A percentile compares a stretch with the other conserved stretches of the same genome.
Conservation (phyloP, 2,329 filamentous ascomycete genomes). For the Colletotrichum tropicicola region DNA sequence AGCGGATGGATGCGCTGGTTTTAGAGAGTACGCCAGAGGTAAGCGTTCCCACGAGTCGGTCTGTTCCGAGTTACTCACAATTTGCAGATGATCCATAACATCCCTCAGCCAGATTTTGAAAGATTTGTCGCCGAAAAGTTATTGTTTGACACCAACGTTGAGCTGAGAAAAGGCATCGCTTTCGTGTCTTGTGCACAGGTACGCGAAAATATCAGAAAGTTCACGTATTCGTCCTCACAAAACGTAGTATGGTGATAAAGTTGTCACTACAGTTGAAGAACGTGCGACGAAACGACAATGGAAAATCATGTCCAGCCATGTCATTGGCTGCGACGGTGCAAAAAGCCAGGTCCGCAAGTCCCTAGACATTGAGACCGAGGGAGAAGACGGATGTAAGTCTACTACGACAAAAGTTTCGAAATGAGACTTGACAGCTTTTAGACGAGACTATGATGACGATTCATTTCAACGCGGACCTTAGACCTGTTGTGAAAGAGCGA, state of each 20-base stretch:
- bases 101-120: constrained; percentile 51
- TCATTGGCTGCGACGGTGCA: constrained; percentile 48
- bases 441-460: constrained; percentile 57
- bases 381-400: constrained; percentile 49
- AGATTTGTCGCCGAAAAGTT: constrained; percentile 36
- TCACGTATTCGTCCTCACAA: no score
- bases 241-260: constrained; percentile 33
- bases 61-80: not conserved
- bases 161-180: constrained; percentile 41
- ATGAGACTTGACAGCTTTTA: constrained; percentile 2
- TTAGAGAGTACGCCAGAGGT: constrained; percentile 29
- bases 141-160: constrained; percentile 35
- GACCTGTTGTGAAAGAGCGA: constrained; percentile 44
- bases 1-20: constrained; percentile 27
- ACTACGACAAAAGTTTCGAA: not conserved
- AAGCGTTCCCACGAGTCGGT: not conserved
- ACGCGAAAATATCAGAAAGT: not conserved
- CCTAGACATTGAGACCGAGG: constrained; percentile 47
- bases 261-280: constrained; percentile 41
- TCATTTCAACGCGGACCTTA: constrained; percentile 51
- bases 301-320: constrained; percentile 39
- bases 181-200: constrained; percentile 46
- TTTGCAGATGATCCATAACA: constrained; percentile 50
- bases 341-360: constrained; percentile 41
- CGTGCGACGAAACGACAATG: constrained; percentile 34